Evolutionary conservation across 805 yeast genomes (phyloP), one percentile per base, ranked within the genome.

Genomic region (Suhomyces xylopsoci): DNA sequence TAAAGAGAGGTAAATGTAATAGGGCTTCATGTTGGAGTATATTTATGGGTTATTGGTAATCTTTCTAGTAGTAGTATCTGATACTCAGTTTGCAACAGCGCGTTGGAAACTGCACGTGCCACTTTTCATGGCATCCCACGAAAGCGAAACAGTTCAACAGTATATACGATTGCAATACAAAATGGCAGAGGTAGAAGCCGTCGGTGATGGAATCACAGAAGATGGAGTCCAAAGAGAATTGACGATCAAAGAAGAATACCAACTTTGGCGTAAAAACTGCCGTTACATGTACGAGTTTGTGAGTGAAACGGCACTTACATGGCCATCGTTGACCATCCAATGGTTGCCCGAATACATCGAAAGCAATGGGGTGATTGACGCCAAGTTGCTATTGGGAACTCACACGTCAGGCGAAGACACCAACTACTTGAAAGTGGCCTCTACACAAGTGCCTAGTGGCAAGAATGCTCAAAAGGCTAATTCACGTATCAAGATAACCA

Each of bases 241-340:
- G 48, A 73, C 81, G 12, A 78, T 82, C 50, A 71, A 81, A 55
- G 85, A 81, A 58, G 96, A 88, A 64, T 88, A 88, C 63, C 83
- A 85, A 54, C 67, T 88, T 56, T 88, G 96, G 96, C 78, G 89
- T 54, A 82, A 87, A 62, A 88, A 87, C 62, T 88, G 92, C 58
- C 85, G 88, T 10, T 83, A 78, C 59, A 87, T 88, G 94, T 88
- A 88, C 59, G 91, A 88, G 60, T 88, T 85, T 64, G 90, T 88
- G 30, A 82, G 87, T 47, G 94, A 88, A 62, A 86, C 93, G 0
- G 89, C 87, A 2, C 70, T 88, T 45, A 81, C 85, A 10, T 88
- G 96, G 96, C 96, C 96, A 1, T 84, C 92, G 2, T 73, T 88
- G 48, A 85, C 93, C 1, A 78, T 87, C 4, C 89, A 88, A 67